phyloP scores from a whole-genome alignment of 371 early-diverging fungal genomes.

The Nematocida major region DNA sequence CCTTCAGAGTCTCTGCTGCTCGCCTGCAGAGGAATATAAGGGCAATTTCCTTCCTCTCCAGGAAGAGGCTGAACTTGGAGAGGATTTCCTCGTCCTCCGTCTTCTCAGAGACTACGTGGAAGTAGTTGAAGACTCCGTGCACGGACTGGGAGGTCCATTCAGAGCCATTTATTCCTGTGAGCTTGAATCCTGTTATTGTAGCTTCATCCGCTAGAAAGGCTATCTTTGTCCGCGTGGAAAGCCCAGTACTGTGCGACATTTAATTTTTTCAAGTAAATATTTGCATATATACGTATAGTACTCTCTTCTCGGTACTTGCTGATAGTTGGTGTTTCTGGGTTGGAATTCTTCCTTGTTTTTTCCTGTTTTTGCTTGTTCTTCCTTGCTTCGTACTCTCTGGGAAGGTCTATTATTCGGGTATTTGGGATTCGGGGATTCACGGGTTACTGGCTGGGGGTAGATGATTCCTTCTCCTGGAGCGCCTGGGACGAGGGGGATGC shows the following conservation, averaged over 20 bases:
- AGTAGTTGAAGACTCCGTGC: constrained; percentile 44
- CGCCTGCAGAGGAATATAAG: constrained; percentile 61
- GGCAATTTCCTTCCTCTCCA: constrained; percentile 59
- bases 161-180: constrained; percentile 59
- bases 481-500: too few relatives aligned
- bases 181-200: constrained; percentile 60
- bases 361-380: not conserved
- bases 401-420: too few relatives aligned
- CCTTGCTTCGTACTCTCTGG: not conserved
- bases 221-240: constrained; percentile 50
- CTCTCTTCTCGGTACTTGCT: too few relatives aligned
- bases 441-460: too few relatives aligned
- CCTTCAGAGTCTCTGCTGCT: constrained; percentile 51
- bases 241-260: not conserved
- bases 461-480: too few relatives aligned
- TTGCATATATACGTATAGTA: not conserved
- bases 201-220: constrained; percentile 63
- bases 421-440: too few relatives aligned
- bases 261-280: constrained; percentile 3
- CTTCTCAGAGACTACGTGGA: constrained; percentile 33
- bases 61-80: constrained; percentile 33
- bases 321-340: too few relatives aligned
- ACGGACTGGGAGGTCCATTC: constrained; percentile 33
- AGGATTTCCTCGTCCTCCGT: constrained; percentile 52
- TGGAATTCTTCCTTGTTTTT: not conserved